A percentile compares a stretch with the other conserved stretches of the same genome.
Evolutionary conservation across 306 rosid species (phyloP).

Genomic region (Cotoneaster glaucophyllus): DNA sequence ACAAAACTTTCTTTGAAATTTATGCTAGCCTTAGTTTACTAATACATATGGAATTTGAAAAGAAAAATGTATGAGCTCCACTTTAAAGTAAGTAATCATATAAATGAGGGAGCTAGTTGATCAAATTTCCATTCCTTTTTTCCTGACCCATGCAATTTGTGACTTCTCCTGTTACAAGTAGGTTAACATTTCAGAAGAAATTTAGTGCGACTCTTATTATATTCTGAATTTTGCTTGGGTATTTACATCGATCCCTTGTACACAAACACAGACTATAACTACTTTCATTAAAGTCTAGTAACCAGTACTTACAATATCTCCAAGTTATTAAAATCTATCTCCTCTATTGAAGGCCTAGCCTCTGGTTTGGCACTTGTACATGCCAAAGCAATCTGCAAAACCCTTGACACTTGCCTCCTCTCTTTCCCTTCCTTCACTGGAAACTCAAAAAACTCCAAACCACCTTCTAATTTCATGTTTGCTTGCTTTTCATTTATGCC

Average conservation of each 20-base stretch:
- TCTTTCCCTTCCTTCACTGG: constrained; percentile 1
- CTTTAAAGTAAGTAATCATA: no score
- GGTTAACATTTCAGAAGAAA: no score
- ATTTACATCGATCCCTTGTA: not conserved
- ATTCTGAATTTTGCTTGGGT: no score
- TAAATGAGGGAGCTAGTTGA: no score
- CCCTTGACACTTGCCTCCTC: not conserved
- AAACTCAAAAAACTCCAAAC: constrained; percentile 14
- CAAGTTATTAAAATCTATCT: not conserved
- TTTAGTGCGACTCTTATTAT: no score
- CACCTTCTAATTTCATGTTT: not conserved
- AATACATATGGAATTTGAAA: no score
- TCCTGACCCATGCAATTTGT: no score
- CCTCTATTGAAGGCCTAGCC: constrained; percentile 4
- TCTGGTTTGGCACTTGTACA: constrained; percentile 5
- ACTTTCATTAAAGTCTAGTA: not conserved
- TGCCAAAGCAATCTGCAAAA: constrained; percentile 3
- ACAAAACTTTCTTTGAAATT: no score
- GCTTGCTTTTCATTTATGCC: not conserved
- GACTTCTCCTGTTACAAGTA: no score
- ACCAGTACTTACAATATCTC: not conserved
- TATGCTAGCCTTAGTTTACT: no score
- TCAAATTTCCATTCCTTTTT: no score
- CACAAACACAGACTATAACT: not conserved
- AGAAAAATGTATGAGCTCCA: no score